A percentile compares a stretch with the other conserved stretches of the same genome.
Evolutionary conservation across 192 early-diverging fungal species (phyloP).

Genomic region (Backusella liffmaniae): DNA sequence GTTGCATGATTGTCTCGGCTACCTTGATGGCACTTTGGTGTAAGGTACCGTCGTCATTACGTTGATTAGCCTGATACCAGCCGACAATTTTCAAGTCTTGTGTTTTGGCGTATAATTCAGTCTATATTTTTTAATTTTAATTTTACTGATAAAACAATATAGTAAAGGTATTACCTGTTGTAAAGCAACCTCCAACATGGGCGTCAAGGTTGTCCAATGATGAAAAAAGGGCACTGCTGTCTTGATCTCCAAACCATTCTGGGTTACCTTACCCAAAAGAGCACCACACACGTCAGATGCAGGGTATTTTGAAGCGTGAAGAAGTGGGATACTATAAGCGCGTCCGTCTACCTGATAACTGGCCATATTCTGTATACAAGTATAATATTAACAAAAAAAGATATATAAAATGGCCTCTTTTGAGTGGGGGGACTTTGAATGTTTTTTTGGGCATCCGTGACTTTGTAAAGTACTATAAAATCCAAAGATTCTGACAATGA

Average conservation of each 20-base stretch:
- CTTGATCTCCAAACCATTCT: constrained; percentile 7
- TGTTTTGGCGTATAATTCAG: constrained; percentile 53
- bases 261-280: constrained; percentile 52
- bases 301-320: constrained; percentile 86
- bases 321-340: constrained; percentile 73
- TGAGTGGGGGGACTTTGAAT: too few species aligned
- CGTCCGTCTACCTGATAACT: constrained; percentile 16
- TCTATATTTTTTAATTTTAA: constrained; percentile 29
- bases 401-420: too few species aligned
- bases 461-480: too few species aligned
- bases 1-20: constrained; percentile 47
- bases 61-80: constrained; percentile 61
- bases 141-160: too few species aligned
- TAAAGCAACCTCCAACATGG: constrained; percentile 83
- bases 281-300: constrained; percentile 75
- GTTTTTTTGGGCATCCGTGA: too few species aligned
- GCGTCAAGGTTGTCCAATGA: constrained; percentile 73
- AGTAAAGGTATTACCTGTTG: constrained; percentile 58
- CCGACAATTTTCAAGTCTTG: constrained; percentile 56
- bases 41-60: constrained; percentile 41
- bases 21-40: constrained; percentile 49
- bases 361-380: neutral
- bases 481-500: too few species aligned
- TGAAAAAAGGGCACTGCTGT: constrained; percentile 83
- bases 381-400: neutral